Conservation (phyloP, 2,329 filamentous ascomycete species). For the Trichoderma sp. region DNA sequence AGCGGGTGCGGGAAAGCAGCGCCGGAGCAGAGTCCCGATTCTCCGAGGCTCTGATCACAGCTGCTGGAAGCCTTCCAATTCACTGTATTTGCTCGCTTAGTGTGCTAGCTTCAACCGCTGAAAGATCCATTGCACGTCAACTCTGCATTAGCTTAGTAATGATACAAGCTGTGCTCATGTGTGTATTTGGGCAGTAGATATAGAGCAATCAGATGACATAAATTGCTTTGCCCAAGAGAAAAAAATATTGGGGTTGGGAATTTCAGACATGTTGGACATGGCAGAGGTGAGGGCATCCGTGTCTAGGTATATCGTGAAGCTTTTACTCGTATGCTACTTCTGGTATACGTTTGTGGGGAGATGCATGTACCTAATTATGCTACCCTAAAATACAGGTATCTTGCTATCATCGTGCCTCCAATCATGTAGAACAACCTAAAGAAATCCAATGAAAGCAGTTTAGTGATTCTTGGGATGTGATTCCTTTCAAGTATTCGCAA, state of each 20-base stretch:
- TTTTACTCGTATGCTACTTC: background rate
- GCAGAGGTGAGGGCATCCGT: background rate
- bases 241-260: background rate
- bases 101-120: background rate
- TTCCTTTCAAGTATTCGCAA: accelerated
- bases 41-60: background rate
- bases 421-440: background rate
- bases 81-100: background rate
- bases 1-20: background rate
- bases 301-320: background rate
- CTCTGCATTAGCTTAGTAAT: background rate
- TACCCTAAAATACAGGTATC: background rate
- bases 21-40: conserved; percentile 6
- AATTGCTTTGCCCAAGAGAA: background rate
- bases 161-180: background rate
- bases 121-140: background rate
- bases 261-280: background rate
- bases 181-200: background rate
- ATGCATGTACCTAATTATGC: background rate
- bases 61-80: background rate
- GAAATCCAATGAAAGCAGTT: background rate
- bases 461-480: background rate
- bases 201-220: background rate
- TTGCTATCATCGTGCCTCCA: background rate
- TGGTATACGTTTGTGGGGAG: background rate